Evolutionary conservation across 192 early-diverging fungal species (phyloP).

Genomic region (Rhizophagus sp.): DNA sequence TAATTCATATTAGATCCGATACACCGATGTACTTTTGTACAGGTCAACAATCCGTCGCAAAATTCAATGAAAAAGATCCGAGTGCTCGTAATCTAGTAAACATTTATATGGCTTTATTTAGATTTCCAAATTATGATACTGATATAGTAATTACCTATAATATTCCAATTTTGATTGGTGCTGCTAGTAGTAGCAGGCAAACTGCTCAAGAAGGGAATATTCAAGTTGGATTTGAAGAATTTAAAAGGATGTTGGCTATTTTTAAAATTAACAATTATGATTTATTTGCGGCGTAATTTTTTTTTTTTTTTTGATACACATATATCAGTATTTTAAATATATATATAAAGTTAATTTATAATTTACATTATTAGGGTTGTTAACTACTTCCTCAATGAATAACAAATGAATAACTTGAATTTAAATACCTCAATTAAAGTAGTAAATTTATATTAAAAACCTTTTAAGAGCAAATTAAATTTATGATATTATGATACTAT

Average conservation of each 20-base stretch:
- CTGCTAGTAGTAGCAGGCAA: constrained; percentile 47
- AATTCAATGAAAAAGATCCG: constrained; percentile 69
- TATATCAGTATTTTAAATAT: neutral
- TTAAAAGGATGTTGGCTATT: constrained; percentile 40
- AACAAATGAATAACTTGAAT: too few relatives aligned
- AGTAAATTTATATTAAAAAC: too few relatives aligned
- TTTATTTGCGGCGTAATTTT: constrained; percentile 49
- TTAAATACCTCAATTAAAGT: too few relatives aligned
- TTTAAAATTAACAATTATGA: constrained; percentile 59
- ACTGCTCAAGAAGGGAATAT: constrained; percentile 36
- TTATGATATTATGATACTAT: too few relatives aligned
- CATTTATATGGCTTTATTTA: constrained; percentile 71
- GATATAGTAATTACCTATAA: constrained; percentile 83
- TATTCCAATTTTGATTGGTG: constrained; percentile 60
- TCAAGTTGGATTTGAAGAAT: constrained; percentile 45
- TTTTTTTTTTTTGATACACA: neutral
- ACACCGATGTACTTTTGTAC: constrained; percentile 52
- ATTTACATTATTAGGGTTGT: too few relatives aligned
- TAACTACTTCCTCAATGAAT: too few relatives aligned
- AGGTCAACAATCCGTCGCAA: constrained; percentile 72
- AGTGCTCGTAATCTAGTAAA: constrained; percentile 61
- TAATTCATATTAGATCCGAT: constrained; percentile 14
- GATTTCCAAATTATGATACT: constrained; percentile 64
- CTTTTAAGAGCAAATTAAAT: too few relatives aligned
- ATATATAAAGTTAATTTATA: too few relatives aligned